phyloP scores from a whole-genome alignment of 352 stramenopile genomes.

The Phytophthora citricola region DNA sequence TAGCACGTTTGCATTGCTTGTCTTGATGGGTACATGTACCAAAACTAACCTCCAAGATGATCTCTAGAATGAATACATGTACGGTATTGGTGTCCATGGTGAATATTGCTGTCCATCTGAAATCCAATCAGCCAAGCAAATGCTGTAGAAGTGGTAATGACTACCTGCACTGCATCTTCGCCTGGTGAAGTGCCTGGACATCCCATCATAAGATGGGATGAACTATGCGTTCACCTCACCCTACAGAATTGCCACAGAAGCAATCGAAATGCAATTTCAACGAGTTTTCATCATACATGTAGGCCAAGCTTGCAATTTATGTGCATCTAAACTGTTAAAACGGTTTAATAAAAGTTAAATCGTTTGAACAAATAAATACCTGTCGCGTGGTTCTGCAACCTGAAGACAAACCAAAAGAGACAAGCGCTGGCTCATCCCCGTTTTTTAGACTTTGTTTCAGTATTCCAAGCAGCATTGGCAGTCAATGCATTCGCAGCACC shows the following conservation, averaged over 20 bases:
- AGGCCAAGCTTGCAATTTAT: not conserved
- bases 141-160: not conserved
- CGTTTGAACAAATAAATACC: not conserved
- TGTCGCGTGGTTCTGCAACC: conserved; percentile 11
- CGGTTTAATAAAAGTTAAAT: not conserved
- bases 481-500: conserved; percentile 10
- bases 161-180: no score
- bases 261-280: not conserved
- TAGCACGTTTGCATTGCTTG: no score
- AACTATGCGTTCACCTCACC: conserved; percentile 6
- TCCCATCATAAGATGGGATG: conserved; percentile 4
- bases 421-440: conserved; percentile 8
- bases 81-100: not conserved
- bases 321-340: no score
- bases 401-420: conserved; percentile 11
- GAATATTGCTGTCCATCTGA: not conserved
- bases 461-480: conserved; percentile 12
- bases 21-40: no score
- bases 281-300: not conserved
- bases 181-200: no score
- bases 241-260: not conserved
- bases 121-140: not conserved
- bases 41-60: no score
- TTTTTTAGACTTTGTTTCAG: conserved; percentile 11
- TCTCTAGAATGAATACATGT: not conserved